Percentiles rank a stretch among this genome's conserved stretches.
phyloP scores from a whole-genome alignment of 768 basidiomycete species.

The Fomitopsis serialis region DNA sequence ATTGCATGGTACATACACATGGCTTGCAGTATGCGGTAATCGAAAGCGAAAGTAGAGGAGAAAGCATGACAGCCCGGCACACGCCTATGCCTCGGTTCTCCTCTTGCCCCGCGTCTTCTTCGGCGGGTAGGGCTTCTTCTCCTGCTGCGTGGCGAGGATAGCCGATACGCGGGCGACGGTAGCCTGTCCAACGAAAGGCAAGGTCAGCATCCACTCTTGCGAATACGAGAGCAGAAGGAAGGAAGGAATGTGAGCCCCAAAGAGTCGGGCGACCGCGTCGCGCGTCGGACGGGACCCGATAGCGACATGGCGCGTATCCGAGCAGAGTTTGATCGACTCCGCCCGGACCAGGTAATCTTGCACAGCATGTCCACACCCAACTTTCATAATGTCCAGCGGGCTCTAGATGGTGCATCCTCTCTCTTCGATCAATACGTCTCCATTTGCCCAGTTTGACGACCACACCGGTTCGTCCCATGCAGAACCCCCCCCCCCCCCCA shows the following conservation, averaged over 20 bases:
- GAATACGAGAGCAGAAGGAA: conserved; percentile 11
- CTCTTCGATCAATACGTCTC: no score
- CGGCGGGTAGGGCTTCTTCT: conserved; percentile 58
- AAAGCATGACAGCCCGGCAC: not conserved
- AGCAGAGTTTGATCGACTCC: conserved; percentile 57
- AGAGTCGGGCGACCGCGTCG: conserved; percentile 61
- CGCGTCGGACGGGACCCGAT: conserved; percentile 65
- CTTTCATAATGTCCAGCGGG: conserved; percentile 84
- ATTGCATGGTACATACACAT: conserved; percentile 12
- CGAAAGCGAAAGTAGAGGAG: conserved; percentile 12
- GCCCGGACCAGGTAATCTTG: conserved; percentile 51
- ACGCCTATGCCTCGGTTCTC: conserved; percentile 2
- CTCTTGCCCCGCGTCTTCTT: conserved; percentile 69
- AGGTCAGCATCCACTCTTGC: conserved; percentile 7
- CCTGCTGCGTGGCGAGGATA: conserved; percentile 61
- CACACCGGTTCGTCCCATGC: not conserved
- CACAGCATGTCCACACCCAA: conserved; percentile 91
- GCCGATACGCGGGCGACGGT: conserved; percentile 75
- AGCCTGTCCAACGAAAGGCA: conserved; percentile 38
- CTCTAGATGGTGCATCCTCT: conserved; percentile 81
- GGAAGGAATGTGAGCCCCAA: conserved; percentile 54
- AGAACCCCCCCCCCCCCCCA: not conserved
- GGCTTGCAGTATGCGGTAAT: conserved; percentile 7
- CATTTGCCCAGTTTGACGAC: not conserved
- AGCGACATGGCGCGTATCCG: conserved; percentile 67